Conservation (phyloP, 2,329 filamentous ascomycete genomes). For the Fusarium xylarioides region DNA sequence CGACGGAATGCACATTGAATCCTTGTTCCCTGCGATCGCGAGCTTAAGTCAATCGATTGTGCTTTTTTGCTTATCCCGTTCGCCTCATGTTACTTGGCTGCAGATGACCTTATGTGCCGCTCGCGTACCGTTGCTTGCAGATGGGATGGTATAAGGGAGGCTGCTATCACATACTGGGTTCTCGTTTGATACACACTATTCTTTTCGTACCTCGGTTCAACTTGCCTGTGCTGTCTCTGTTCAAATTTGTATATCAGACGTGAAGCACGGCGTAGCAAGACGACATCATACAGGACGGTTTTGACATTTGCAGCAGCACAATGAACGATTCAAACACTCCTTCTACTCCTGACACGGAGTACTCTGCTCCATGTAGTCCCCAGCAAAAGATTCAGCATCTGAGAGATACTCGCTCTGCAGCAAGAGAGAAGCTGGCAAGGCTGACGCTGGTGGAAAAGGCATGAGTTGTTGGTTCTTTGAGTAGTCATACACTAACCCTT, state of each 20-base stretch:
- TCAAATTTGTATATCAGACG: not conserved
- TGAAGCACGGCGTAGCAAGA: not conserved
- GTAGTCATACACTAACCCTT: not conserved
- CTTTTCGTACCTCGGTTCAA: constrained; percentile 2
- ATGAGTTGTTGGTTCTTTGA: not conserved
- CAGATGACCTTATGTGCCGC: constrained; percentile 25
- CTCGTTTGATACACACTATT: not conserved
- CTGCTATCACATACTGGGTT: not conserved
- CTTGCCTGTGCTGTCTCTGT: not conserved
- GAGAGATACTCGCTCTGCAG: constrained; percentile 52
- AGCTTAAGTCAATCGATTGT: not conserved
- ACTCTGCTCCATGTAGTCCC: constrained; percentile 57
- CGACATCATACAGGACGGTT: not conserved
- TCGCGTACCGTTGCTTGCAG: constrained; percentile 4
- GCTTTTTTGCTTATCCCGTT: not conserved
- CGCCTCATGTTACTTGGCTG: constrained; percentile 7
- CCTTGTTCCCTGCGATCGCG: constrained; percentile 30
- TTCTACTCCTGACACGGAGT: constrained; percentile 61
- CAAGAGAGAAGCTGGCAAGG: constrained; percentile 60
- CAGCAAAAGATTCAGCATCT: constrained; percentile 48
- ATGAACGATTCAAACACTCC: constrained; percentile 40
- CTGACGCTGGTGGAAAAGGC: constrained; percentile 69
- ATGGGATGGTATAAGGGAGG: constrained; percentile 13
- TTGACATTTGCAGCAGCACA: not conserved
- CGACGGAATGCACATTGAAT: not conserved